Evolutionary conservation across 805 yeast species (phyloP).

Genomic region (Lipomyces japonicus): DNA sequence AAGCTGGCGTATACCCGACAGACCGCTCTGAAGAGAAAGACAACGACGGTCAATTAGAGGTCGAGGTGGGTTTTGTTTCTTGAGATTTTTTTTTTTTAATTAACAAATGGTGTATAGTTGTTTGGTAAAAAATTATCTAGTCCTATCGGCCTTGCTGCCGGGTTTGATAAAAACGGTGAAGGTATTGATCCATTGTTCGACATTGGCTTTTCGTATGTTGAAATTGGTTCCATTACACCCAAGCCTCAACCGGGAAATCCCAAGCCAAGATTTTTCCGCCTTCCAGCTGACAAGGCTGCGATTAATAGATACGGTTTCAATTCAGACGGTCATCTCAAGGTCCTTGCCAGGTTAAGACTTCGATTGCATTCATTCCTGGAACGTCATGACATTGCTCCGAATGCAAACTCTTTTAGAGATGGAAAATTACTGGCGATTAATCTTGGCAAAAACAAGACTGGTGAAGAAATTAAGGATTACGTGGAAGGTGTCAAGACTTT

Average conservation of each 20-base stretch:
- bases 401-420: slow-evolving; percentile 50
- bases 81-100: background rate
- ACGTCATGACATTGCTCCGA: slow-evolving; percentile 16
- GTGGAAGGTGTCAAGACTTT: slow-evolving; percentile 76
- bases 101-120: slow-evolving; percentile 37
- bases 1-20: slow-evolving; percentile 63
- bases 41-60: slow-evolving; percentile 50
- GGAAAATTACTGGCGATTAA: slow-evolving; percentile 74
- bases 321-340: slow-evolving; percentile 79
- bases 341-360: slow-evolving; percentile 59
- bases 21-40: slow-evolving; percentile 43
- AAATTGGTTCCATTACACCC: slow-evolving; percentile 91
- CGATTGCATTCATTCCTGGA: slow-evolving; percentile 45
- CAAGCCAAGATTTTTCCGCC: slow-evolving; percentile 83
- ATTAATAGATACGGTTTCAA: slow-evolving; percentile 94
- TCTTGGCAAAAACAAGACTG: slow-evolving; percentile 86
- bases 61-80: slow-evolving; percentile 32
- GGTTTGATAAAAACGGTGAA: slow-evolving; percentile 90
- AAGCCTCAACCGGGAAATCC: slow-evolving; percentile 93
- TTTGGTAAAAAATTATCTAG: slow-evolving; percentile 63
- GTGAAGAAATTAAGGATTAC: slow-evolving; percentile 86
- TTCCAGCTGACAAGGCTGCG: slow-evolving; percentile 81
- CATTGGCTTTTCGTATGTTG: slow-evolving; percentile 83
- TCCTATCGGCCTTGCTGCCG: slow-evolving; percentile 94
- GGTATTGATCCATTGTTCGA: slow-evolving; percentile 77